Evolutionary conservation across 2,329 filamentous ascomycete species (phyloP).

Genomic region (Penicillium rolfsii): DNA sequence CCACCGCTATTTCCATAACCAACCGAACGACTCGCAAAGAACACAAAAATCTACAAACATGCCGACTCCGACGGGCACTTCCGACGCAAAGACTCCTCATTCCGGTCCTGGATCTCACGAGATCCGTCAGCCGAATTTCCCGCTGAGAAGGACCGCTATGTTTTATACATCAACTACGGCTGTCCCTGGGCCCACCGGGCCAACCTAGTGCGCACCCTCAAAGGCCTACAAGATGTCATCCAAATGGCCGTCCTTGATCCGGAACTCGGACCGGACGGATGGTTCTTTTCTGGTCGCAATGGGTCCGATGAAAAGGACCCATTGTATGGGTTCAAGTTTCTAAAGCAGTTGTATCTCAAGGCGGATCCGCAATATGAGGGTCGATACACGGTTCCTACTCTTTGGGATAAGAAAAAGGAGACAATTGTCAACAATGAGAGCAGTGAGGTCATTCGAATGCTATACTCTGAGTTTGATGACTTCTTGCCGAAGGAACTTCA

Average conservation of each 20-base stretch:
- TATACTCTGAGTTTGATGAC: conserved; percentile 74
- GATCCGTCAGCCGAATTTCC: conserved; percentile 58
- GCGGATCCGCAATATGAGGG: conserved; percentile 69
- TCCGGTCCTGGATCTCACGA: conserved; percentile 60
- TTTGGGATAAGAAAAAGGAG: conserved; percentile 76
- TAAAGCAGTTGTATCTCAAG: conserved; percentile 75
- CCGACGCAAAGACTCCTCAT: conserved; percentile 56
- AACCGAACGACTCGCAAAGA: conserved; percentile 3
- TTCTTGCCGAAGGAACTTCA: conserved; percentile 61
- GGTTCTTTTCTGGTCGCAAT: conserved; percentile 72
- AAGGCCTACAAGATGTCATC: conserved; percentile 55
- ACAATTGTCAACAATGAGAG: conserved; percentile 87
- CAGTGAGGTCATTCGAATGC: conserved; percentile 83
- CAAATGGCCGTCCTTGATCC: conserved; percentile 51
- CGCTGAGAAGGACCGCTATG: conserved; percentile 63
- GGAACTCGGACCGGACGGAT: conserved; percentile 57
- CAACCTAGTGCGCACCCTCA: conserved; percentile 53
- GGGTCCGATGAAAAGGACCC: conserved; percentile 66
- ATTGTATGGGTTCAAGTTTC: conserved; percentile 69
- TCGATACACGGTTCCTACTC: conserved; percentile 78
- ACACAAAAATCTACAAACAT: conserved; percentile 34
- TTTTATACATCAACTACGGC: conserved; percentile 62
- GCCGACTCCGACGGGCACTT: conserved; percentile 57
- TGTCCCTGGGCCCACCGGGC: conserved; percentile 66
- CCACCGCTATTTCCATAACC: no score